Evolutionary conservation across 345 rosid genomes (phyloP).

Genomic region (Salix udensis): DNA sequence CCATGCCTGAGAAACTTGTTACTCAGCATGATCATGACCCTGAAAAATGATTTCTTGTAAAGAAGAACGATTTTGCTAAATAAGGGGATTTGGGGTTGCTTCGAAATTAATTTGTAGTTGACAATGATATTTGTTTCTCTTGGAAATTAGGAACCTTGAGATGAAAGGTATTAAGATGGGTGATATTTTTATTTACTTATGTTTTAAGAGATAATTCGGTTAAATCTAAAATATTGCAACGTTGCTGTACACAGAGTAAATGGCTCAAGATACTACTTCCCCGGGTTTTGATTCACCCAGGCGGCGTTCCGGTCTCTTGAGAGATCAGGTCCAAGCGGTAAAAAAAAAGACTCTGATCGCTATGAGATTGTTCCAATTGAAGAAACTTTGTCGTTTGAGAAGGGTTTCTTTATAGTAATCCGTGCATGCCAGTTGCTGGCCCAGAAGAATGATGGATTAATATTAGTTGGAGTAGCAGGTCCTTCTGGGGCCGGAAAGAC

Average conservation of each 20-base stretch:
- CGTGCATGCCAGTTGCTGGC: constrained; percentile 90
- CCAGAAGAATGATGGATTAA: constrained; percentile 85
- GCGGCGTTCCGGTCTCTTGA: constrained; percentile 68
- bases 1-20: no score
- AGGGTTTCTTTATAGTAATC: constrained; percentile 83
- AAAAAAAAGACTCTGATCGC: constrained; percentile 64
- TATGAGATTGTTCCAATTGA: constrained; percentile 81
- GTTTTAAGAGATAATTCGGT: no score
- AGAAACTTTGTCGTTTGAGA: constrained; percentile 76
- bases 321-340: constrained; percentile 78
- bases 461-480: constrained; percentile 92
- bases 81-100: no score
- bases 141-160: no score
- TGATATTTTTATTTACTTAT: no score
- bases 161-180: no score
- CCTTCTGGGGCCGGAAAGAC: constrained; percentile 99
- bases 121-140: no score
- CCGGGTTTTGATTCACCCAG: constrained; percentile 67
- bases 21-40: no score
- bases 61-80: no score
- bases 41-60: no score
- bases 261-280: constrained; percentile 54
- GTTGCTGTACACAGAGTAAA: constrained; percentile 13
- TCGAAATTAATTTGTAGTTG: no score
- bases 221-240: no score